These are phyloP conservation scores for Neurospora sp. DNA, from an alignment of 495 filamentous ascomycete genomes.

Conservation along the genomic window DNA sequence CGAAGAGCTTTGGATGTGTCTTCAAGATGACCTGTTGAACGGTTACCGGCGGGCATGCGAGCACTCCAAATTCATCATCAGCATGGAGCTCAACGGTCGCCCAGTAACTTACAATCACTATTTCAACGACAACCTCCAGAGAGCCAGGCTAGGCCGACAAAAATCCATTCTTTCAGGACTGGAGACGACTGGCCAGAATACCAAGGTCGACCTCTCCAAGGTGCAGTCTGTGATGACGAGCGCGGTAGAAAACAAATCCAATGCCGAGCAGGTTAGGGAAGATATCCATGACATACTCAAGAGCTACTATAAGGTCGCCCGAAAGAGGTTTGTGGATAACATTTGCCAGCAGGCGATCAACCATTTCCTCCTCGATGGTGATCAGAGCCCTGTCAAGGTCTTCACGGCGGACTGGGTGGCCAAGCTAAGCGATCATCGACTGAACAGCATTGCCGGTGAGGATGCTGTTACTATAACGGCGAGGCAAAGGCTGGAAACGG, in stretches of 20 bases:
- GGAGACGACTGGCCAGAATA: neutral
- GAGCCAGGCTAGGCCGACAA: slow-evolving; percentile 18
- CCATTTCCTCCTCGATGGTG: slow-evolving; percentile 22
- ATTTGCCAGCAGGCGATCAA: slow-evolving; percentile 34
- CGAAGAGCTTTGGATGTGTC: slow-evolving; percentile 25
- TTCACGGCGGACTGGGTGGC: slow-evolving; percentile 20
- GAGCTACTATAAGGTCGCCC: slow-evolving; percentile 51
- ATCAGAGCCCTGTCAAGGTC: slow-evolving; percentile 20
- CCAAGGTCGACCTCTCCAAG: neutral
- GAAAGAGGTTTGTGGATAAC: slow-evolving; percentile 47
- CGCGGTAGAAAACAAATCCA: slow-evolving; percentile 27
- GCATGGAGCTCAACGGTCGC: slow-evolving; percentile 35
- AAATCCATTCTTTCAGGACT: neutral
- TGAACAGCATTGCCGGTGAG: slow-evolving; percentile 30
- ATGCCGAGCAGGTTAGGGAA: slow-evolving; percentile 34
- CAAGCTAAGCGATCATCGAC: slow-evolving; percentile 15
- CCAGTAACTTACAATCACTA: slow-evolving; percentile 45
- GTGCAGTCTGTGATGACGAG: slow-evolving; percentile 6
- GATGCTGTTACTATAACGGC: slow-evolving; percentile 9
- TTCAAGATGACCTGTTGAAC: slow-evolving; percentile 34
- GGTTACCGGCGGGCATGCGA: slow-evolving; percentile 35
- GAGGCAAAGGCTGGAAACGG: slow-evolving; percentile 15
- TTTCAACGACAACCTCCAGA: slow-evolving; percentile 41
- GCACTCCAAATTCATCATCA: slow-evolving; percentile 36
- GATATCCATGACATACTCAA: slow-evolving; percentile 49